phyloP scores from a whole-genome alignment of 257 asterid species.

The Solanum acaule region DNA sequence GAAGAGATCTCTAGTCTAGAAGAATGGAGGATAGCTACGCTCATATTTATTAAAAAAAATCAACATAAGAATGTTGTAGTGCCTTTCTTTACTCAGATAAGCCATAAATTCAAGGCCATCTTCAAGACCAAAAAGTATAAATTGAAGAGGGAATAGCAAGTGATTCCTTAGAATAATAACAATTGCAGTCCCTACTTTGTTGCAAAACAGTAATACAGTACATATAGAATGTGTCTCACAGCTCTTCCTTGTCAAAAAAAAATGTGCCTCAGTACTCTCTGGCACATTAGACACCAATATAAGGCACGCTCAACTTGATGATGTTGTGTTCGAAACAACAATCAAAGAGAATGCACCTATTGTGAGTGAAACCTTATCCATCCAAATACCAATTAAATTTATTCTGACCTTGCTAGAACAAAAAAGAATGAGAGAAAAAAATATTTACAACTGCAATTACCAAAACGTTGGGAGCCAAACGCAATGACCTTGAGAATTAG shows the following conservation, averaged over 20 bases:
- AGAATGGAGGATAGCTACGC: background rate
- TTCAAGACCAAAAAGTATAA: background rate
- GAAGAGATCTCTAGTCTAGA: background rate
- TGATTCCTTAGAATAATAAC: background rate
- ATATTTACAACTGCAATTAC: background rate
- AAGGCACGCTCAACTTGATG: background rate
- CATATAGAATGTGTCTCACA: background rate
- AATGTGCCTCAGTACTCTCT: background rate
- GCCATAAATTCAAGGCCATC: background rate
- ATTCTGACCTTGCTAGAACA: background rate
- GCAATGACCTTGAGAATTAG: background rate
- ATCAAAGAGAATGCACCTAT: background rate
- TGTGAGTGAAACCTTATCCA: background rate
- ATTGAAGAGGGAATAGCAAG: background rate
- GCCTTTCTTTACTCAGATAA: background rate
- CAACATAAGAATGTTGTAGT: background rate
- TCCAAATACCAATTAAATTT: background rate
- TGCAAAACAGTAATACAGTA: background rate
- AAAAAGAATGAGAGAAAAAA: background rate
- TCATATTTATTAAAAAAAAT: background rate
- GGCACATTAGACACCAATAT: background rate
- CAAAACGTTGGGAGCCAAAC: background rate
- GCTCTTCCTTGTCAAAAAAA: background rate
- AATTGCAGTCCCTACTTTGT: background rate
- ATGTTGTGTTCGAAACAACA: background rate